Percentiles rank a stretch among this genome's conserved stretches.
Evolutionary conservation across 305 asterid genomes (phyloP).

Genomic region (Fraxinus latifolia): DNA sequence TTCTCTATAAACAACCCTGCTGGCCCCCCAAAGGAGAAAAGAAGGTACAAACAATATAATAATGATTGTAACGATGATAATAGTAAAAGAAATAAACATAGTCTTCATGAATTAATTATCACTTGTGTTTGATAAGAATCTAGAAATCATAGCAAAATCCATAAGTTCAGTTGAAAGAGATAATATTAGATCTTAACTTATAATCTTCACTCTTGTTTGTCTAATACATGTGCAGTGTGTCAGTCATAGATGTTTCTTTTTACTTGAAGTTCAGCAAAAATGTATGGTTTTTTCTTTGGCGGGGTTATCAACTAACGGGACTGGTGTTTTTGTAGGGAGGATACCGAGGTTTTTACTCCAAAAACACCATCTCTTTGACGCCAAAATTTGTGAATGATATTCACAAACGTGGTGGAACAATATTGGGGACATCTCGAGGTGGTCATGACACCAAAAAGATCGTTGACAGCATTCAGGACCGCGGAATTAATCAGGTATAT

Average conservation of each 20-base stretch:
- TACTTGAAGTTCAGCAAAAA: background rate
- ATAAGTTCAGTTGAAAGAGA: background rate
- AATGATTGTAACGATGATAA: background rate
- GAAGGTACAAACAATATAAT: background rate
- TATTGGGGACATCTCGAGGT: conserved; percentile 81
- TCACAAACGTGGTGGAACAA: conserved; percentile 94
- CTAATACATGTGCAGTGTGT: background rate
- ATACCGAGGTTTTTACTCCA: conserved; percentile 80
- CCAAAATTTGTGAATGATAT: conserved; percentile 74
- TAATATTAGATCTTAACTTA: background rate
- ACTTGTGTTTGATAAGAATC: background rate
- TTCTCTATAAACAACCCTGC: background rate
- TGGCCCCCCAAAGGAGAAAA: background rate
- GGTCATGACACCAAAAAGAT: conserved; percentile 80
- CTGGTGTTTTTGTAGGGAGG: conserved; percentile 62
- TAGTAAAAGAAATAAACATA: background rate
- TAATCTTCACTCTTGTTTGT: background rate
- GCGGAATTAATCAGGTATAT: conserved; percentile 79
- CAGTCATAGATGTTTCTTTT: background rate
- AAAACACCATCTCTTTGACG: conserved; percentile 58
- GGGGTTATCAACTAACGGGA: conserved; percentile 21
- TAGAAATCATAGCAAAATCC: background rate
- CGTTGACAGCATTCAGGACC: conserved; percentile 87
- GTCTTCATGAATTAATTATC: background rate
- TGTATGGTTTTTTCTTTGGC: background rate